Conservation (phyloP, 257 asterid genomes). For the Fraxinus anomala region DNA sequence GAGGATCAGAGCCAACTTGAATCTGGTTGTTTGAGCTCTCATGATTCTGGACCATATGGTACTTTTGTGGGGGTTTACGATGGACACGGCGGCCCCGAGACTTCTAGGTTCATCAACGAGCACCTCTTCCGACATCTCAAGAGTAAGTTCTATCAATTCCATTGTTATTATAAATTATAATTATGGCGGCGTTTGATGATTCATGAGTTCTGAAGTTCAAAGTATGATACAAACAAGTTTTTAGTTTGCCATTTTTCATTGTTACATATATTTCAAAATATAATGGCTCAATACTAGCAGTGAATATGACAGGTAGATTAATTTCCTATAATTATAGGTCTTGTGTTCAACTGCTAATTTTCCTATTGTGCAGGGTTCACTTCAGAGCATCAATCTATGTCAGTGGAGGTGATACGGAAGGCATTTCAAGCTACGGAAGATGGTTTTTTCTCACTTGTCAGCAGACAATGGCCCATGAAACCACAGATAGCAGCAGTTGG, state of each 20-base stretch:
- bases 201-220: not conserved
- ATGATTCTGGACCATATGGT: conserved; percentile 68
- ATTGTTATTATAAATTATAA: conserved; percentile 15
- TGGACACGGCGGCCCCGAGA: conserved; percentile 91
- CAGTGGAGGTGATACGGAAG: conserved; percentile 60
- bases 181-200: not conserved
- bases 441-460: conserved; percentile 61
- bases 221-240: conserved; percentile 12
- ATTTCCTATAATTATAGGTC: not conserved
- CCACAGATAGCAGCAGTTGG: conserved; percentile 88
- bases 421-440: conserved; percentile 75
- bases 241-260: conserved; percentile 1
- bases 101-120: conserved; percentile 73
- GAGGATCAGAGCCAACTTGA: conserved; percentile 94
- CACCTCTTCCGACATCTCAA: conserved; percentile 74
- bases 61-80: conserved; percentile 87
- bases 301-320: not conserved
- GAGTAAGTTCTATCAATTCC: conserved; percentile 48
- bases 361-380: conserved; percentile 48
- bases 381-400: conserved; percentile 63
- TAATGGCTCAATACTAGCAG: not conserved
- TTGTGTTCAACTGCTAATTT: not conserved
- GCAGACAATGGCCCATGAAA: conserved; percentile 56
- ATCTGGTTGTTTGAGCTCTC: conserved; percentile 63
- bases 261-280: not conserved